A percentile compares a stretch with the other conserved stretches of the same genome.
Evolutionary conservation across 2,329 filamentous ascomycete genomes (phyloP).

Genomic region (Phialophora verrucosa): DNA sequence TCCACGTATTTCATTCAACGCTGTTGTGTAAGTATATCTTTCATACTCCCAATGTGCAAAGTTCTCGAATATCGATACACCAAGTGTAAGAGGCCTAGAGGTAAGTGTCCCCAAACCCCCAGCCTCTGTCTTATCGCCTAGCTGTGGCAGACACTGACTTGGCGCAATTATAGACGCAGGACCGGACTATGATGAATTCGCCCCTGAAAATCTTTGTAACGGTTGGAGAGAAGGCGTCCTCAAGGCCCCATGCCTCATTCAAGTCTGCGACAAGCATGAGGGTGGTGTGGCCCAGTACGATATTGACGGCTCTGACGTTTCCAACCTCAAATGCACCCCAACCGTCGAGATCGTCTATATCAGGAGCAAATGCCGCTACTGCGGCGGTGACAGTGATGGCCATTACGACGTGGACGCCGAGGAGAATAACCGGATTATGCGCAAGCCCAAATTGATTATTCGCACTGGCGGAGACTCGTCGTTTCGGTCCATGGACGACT

Average conservation of each 20-base stretch:
- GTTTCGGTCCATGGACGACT: constrained; percentile 7
- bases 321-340: constrained; percentile 1
- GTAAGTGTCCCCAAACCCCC: constrained; percentile 3
- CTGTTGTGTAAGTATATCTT: not conserved
- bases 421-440: constrained; percentile 5
- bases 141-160: not conserved
- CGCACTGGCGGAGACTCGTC: not conserved
- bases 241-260: constrained; percentile 2
- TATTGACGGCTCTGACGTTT: not conserved
- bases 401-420: not conserved
- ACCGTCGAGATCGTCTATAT: constrained; percentile 7
- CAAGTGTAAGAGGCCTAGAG: constrained; percentile 11
- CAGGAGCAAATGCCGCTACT: not conserved
- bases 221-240: not conserved
- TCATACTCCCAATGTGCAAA: constrained; percentile 21
- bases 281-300: constrained; percentile 7
- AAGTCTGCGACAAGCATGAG: constrained; percentile 16
- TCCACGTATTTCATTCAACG: not conserved
- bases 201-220: constrained; percentile 1
- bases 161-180: constrained; percentile 1
- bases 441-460: not conserved
- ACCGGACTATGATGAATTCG: constrained; percentile 7
- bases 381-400: not conserved
- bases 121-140: not conserved
- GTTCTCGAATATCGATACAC: constrained; percentile 20